Conservation (phyloP, 1,284 basidiomycete species). For the Ceratobasidium sp. region DNA sequence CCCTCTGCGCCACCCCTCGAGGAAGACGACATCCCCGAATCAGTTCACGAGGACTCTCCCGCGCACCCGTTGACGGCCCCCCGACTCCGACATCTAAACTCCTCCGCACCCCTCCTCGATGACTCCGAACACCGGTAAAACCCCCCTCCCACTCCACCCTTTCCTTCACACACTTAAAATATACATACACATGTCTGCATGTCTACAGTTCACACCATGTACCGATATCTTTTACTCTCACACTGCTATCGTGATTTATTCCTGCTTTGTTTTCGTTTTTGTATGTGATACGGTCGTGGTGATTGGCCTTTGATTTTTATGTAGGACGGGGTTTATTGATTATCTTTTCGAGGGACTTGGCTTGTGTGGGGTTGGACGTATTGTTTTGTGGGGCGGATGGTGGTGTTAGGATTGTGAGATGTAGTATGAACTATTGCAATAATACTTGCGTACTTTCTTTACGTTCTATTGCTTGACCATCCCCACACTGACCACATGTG, state of each 20-base stretch:
- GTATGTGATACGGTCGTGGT: too few relatives aligned
- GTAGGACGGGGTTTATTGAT: too few relatives aligned
- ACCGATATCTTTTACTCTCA: not conserved
- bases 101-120: conserved; percentile 15
- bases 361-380: too few relatives aligned
- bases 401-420: too few relatives aligned
- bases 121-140: not conserved
- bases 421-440: too few relatives aligned
- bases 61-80: not conserved
- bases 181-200: not conserved
- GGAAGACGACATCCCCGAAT: not conserved
- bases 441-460: too few relatives aligned
- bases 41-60: not conserved
- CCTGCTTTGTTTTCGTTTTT: not conserved
- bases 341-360: too few relatives aligned
- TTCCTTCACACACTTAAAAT: not conserved
- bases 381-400: too few relatives aligned
- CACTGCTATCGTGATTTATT: not conserved
- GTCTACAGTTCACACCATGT: not conserved
- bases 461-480: too few relatives aligned
- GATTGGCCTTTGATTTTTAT: too few relatives aligned
- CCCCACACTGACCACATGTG: too few relatives aligned
- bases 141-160: not conserved
- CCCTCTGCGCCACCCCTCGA: conserved; percentile 30
- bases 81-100: not conserved